Evolutionary conservation across 331 rosid species (phyloP).

Genomic region (Acacia pycnantha): DNA sequence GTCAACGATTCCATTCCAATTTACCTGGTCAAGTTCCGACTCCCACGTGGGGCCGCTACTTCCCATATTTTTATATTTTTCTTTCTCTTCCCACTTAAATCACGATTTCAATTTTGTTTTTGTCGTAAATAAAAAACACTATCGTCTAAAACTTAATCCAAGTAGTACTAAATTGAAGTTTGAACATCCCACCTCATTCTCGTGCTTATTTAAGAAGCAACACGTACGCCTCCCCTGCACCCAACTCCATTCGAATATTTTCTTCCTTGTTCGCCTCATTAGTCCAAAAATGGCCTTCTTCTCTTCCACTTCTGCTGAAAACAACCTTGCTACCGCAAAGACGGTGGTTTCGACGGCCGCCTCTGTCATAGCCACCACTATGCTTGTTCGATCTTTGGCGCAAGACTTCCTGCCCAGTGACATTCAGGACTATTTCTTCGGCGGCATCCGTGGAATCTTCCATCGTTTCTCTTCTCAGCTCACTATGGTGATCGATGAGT

Average conservation of each 20-base stretch:
- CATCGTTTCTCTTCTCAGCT: conserved; percentile 49
- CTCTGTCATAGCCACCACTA: conserved; percentile 57
- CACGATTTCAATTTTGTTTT: too few relatives aligned
- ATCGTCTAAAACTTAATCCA: too few relatives aligned
- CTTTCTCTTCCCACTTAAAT: neutral
- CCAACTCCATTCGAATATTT: neutral
- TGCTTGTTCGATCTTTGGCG: conserved; percentile 53
- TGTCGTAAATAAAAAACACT: too few relatives aligned
- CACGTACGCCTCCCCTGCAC: neutral
- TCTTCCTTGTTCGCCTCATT: neutral
- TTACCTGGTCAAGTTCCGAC: too few relatives aligned
- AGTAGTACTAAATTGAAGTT: neutral
- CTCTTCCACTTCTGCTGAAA: conserved; percentile 20
- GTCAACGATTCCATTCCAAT: too few relatives aligned
- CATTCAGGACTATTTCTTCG: conserved; percentile 31
- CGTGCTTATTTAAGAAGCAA: neutral
- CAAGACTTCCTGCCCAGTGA: conserved; percentile 57
- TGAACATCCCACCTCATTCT: neutral
- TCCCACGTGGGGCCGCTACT: neutral
- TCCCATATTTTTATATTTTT: too few relatives aligned
- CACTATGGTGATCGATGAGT: conserved; percentile 66
- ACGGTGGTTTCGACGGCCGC: conserved; percentile 51
- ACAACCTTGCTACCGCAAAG: too few relatives aligned
- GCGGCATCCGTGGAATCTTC: conserved; percentile 27
- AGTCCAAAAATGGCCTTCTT: conserved; percentile 33